Evolutionary conservation across 495 filamentous ascomycete genomes (phyloP), one percentile per base, ranked within the genome.

Genomic region (Penicillium desertorum): DNA sequence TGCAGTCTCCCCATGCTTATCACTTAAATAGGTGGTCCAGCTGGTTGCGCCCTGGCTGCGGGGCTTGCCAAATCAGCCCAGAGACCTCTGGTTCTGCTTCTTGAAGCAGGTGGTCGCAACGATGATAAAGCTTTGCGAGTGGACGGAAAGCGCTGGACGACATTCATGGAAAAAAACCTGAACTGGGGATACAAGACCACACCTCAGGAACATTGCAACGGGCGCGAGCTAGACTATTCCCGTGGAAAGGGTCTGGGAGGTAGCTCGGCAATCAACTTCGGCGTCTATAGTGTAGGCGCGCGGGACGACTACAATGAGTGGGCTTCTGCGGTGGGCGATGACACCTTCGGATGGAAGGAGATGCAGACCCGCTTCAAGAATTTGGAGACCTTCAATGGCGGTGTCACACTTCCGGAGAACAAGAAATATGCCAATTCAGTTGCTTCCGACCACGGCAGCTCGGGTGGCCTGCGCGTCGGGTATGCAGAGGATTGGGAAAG

Each of bases 181-280:
- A 85, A 86, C 59, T 88, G 79, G 77, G 81, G 78, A 0, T 86
- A 87, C 70, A 79, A 83, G 58, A 87, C 83, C 0, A 72, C 63
- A 0, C 79, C 83, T 0, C 86, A 88, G 56, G 62, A 68, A 19
- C 61, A 81, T 57, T 79, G 81, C 48, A 72, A 70, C 27, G 71
- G 71, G 16, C 79, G 83, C 3, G 59, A 77, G 47, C 60, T 88
- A 5, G 79, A 83, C 59, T 83, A 84, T 53, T 79, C 77, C 16
- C 78, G 85, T 10, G 86, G 86, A 0, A 77, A 77, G 14, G 81
- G 81, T 2, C 70, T 90, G 0, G 86, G 85, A 3, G 87, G 86
- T 0, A 77, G 77, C 22, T 83, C 72, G 34, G 81, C 80, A 16
- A 81, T 88, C 54, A 90, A 90, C 67, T 88, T 87, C 49, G 79